Evolutionary conservation across 306 rosid species (phyloP).

Genomic region (Prunus mira): DNA sequence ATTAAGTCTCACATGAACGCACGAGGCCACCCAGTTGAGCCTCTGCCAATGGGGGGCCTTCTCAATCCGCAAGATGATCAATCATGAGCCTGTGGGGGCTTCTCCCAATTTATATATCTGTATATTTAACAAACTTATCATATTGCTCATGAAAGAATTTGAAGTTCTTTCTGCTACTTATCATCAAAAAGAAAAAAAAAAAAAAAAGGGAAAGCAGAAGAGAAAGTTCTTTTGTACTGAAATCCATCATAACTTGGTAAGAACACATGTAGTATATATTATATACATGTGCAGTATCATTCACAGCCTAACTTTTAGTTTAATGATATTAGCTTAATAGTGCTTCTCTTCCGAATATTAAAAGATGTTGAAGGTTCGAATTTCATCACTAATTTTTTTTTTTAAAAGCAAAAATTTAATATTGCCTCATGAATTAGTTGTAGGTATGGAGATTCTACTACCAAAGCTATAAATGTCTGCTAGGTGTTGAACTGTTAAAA

Average conservation of each 20-base stretch:
- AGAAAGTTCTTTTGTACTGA: neutral
- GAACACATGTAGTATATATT: neutral
- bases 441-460: too few species aligned
- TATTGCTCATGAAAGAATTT: neutral
- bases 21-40: conserved; percentile 61
- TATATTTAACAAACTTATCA: conserved; percentile 6
- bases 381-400: too few species aligned
- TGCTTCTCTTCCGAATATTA: too few species aligned
- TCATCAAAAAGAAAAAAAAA: neutral
- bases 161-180: conserved; percentile 3
- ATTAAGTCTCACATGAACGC: conserved; percentile 75
- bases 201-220: neutral
- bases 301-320: too few species aligned
- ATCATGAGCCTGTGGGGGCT: conserved; percentile 49
- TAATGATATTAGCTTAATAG: too few species aligned
- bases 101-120: neutral
- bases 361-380: too few species aligned
- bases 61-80: conserved; percentile 27
- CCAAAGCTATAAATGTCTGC: too few species aligned
- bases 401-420: too few species aligned
- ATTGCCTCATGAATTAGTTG: too few species aligned
- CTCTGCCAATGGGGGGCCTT: conserved; percentile 31
- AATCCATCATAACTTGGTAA: neutral
- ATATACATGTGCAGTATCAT: too few species aligned
- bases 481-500: too few species aligned